Evolutionary conservation across 148 eudicot genomes (phyloP).

Genomic region (Fagopyrum homotropicum): DNA sequence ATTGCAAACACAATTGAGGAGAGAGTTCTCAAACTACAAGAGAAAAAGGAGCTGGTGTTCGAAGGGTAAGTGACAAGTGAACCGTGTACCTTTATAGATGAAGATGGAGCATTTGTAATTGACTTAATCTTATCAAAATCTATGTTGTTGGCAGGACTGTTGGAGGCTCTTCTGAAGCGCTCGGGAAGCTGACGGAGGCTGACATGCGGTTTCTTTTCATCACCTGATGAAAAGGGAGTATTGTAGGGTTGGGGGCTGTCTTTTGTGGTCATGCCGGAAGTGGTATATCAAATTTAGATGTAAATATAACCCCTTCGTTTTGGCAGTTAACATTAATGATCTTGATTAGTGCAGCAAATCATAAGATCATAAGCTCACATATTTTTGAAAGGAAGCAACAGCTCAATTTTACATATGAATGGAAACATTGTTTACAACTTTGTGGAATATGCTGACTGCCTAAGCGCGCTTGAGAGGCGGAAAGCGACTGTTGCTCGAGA

Average conservation of each 20-base stretch:
- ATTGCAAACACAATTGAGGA: constrained; percentile 87
- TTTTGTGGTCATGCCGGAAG: neutral
- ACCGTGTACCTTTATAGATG: neutral
- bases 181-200: constrained; percentile 76
- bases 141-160: constrained; percentile 45
- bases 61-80: constrained; percentile 59
- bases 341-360: neutral
- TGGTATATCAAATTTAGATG: neutral
- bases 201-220: constrained; percentile 73
- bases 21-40: constrained; percentile 83
- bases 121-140: constrained; percentile 3
- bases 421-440: neutral
- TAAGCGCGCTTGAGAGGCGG: no score
- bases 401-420: neutral
- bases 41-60: constrained; percentile 86
- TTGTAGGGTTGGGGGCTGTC: neutral
- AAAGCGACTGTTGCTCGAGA: no score
- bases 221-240: constrained; percentile 23
- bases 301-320: neutral
- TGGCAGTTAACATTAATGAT: no score
- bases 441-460: neutral
- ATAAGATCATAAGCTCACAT: neutral
- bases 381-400: neutral
- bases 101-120: neutral
- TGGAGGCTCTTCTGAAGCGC: constrained; percentile 80